Base-by-base conservation (phyloP, 1,284 basidiomycete genomes). In the Austropuccinia psidii region DNA sequence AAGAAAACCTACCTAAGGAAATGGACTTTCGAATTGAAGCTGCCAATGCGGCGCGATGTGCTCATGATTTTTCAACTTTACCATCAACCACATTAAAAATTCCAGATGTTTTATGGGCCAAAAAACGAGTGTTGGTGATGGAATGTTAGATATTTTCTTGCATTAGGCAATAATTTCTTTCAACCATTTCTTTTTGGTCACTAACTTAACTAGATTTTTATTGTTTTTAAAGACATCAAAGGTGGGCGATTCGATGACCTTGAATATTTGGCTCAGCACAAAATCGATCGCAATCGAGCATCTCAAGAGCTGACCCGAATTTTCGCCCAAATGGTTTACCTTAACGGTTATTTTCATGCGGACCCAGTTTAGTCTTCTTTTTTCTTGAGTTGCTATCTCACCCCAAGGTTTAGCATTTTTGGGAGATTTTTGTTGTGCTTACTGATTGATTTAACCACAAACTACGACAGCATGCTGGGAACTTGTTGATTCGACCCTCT, bases 311-410 rank as follows among this genome's bases (percentile, higher is more conserved):
- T 83, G 8, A 79, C 80, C 1, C 76, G 79, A 75, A 91, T 95
- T 79, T 98, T 98, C 79, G 90, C 88, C 60, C 89, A 88, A 79
- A 98, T 98, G 96, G 91, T 98, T 24, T 97, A 98, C 79, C 81
- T 97, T 47, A 91, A 97, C 80, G 95, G 95, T 43, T 93, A 79
- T 76, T 80, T 78, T 70, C 78, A 78, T 62, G 77, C 76, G 21
- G 78, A 80, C 72, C 79, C 79, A 17, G 37, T 68, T 68, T 31
- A 33, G 52, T 55, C 57, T 57, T 35, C 52, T 31, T 31, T 21
- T 2, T 11, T 21, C 37, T 27, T n/a, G 19, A 0, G 0, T 24
- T 45, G 11, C 41, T 11, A 45, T 11, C 41, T 2, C 21, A 0
- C 49, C 60, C 57, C 68, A 58, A 77, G 79, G 75, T 82, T 82